A percentile compares a stretch with the other conserved stretches of the same genome.
Evolutionary conservation across 306 rosid species (phyloP).

Genomic region (Prunus armeniaca): DNA sequence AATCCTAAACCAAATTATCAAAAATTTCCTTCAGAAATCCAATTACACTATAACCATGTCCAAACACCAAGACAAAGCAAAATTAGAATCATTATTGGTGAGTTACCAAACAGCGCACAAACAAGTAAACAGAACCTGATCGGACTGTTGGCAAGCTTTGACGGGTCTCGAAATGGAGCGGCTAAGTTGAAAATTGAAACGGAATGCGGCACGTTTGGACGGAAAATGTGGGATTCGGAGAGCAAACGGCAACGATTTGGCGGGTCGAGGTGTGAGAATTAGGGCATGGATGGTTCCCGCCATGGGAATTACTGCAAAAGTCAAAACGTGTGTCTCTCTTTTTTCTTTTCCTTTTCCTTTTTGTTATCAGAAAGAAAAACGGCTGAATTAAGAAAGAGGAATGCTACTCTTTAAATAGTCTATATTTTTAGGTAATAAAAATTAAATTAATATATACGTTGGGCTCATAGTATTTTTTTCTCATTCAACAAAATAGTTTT

Average conservation of each 20-base stretch:
- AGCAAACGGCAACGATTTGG: conserved; percentile 16
- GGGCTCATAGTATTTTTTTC: too few relatives aligned
- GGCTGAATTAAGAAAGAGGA: not conserved
- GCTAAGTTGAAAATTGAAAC: conserved; percentile 1
- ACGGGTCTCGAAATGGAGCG: conserved; percentile 28
- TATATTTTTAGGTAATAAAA: too few relatives aligned
- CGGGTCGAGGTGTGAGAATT: conserved; percentile 37
- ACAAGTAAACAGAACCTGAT: conserved; percentile 44
- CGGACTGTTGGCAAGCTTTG: conserved; percentile 44
- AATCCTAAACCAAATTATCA: not conserved
- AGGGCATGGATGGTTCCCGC: conserved; percentile 53
- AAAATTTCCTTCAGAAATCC: not conserved
- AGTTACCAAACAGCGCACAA: conserved; percentile 11
- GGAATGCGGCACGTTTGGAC: not conserved
- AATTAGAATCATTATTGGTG: not conserved
- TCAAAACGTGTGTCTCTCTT: not conserved
- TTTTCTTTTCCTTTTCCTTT: not conserved
- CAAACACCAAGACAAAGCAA: not conserved
- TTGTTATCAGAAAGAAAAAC: not conserved
- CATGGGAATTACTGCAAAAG: conserved; percentile 24
- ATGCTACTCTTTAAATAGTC: too few relatives aligned
- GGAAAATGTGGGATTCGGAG: conserved; percentile 19
- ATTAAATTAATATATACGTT: too few relatives aligned
- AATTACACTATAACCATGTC: not conserved
- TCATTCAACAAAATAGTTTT: too few relatives aligned